Evolutionary conservation across 2,329 filamentous ascomycete species (phyloP).

Genomic region (Colletotrichum coccodes): DNA sequence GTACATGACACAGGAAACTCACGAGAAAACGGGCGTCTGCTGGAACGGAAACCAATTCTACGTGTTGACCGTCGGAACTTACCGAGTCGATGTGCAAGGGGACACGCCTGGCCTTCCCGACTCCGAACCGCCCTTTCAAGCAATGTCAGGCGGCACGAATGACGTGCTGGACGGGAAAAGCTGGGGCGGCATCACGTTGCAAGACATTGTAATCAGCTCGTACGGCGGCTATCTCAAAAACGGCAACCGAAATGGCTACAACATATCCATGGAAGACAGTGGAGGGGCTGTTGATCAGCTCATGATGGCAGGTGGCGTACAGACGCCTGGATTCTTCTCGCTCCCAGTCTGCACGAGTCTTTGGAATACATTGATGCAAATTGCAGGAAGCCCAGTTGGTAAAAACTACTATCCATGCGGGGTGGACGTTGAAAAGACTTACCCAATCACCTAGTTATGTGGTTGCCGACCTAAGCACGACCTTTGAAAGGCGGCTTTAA

Average conservation of each 20-base stretch:
- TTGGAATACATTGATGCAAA: conserved; percentile 9
- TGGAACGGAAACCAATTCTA: conserved; percentile 24
- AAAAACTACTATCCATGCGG: conserved; percentile 5
- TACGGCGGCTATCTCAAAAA: background rate
- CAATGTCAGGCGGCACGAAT: background rate
- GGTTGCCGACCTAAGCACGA: no score
- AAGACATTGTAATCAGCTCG: conserved; percentile 22
- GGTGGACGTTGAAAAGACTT: background rate
- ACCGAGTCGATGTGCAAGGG: background rate
- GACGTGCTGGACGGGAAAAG: conserved; percentile 20
- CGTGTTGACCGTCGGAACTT: background rate
- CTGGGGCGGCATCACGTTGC: conserved; percentile 13
- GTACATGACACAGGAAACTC: conserved; percentile 12
- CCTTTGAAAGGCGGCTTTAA: no score
- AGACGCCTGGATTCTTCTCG: conserved; percentile 9
- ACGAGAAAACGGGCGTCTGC: conserved; percentile 2
- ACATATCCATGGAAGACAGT: conserved; percentile 1
- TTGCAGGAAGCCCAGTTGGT: background rate
- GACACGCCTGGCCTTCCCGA: background rate
- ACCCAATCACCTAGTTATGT: background rate
- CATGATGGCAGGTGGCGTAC: background rate
- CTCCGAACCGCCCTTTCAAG: conserved; percentile 9
- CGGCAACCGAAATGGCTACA: conserved; percentile 19
- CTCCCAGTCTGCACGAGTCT: conserved; percentile 19
- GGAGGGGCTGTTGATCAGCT: background rate